Percentiles rank a stretch among this genome's conserved stretches.
These are phyloP conservation scores for Puccinia polysora DNA, from an alignment of 1,284 basidiomycete species.

Conservation along the genomic window DNA sequence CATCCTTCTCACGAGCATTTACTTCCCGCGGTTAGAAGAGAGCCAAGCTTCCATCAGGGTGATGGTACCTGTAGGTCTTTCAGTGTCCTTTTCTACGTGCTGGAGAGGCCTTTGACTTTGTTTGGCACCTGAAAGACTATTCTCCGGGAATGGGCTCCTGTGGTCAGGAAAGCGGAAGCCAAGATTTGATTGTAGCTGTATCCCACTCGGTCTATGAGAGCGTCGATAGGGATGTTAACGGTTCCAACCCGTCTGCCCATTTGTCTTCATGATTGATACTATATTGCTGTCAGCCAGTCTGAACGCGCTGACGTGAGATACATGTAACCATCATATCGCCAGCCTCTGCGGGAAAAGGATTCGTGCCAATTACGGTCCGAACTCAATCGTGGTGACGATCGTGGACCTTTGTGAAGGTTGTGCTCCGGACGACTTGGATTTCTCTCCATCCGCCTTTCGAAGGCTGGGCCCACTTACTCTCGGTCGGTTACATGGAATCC, in stretches of 20 bases:
- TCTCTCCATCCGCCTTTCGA: slow-evolving; percentile 59
- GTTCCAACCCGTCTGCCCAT: slow-evolving; percentile 58
- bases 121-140: slow-evolving; percentile 52
- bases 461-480: slow-evolving; percentile 53
- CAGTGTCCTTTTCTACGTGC: background rate
- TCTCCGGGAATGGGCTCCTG: slow-evolving; percentile 65
- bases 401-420: slow-evolving; percentile 65
- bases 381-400: slow-evolving; percentile 58
- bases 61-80: slow-evolving; percentile 25
- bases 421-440: slow-evolving; percentile 57
- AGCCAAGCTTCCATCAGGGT: background rate
- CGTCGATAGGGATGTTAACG: slow-evolving; percentile 57
- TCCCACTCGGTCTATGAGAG: slow-evolving; percentile 61
- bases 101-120: background rate
- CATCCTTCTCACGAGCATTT: background rate
- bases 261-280: no score
- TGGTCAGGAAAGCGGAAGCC: slow-evolving; percentile 61
- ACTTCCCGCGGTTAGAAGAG: background rate
- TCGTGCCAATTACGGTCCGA: slow-evolving; percentile 53
- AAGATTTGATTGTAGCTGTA: slow-evolving; percentile 62
- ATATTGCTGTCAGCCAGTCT: background rate
- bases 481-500: slow-evolving; percentile 59
- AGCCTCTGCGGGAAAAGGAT: slow-evolving; percentile 41
- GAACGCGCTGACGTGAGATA: background rate
- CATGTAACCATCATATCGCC: background rate